Conservation (phyloP, 345 rosid species). For the Ceriops decandra region DNA sequence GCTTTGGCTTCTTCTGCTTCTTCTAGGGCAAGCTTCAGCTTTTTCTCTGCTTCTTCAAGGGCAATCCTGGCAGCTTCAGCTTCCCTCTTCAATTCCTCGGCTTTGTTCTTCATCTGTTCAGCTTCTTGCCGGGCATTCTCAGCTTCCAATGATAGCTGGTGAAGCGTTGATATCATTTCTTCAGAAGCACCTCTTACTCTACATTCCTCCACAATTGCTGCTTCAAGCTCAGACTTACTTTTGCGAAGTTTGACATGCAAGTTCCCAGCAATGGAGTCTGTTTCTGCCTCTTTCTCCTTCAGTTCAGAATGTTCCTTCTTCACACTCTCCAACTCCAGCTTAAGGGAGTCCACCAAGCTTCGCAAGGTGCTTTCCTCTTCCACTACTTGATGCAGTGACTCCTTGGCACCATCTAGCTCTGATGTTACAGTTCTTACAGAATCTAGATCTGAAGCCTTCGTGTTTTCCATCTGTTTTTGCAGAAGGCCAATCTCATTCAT, state of each 20-base stretch:
- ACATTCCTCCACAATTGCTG: constrained; percentile 55
- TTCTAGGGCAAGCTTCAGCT: constrained; percentile 63
- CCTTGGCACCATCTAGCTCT: constrained; percentile 83
- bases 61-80: constrained; percentile 53
- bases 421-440: constrained; percentile 58
- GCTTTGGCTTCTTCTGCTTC: constrained; percentile 86
- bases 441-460: constrained; percentile 70
- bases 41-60: constrained; percentile 68
- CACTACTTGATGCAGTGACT: constrained; percentile 61
- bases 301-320: constrained; percentile 65
- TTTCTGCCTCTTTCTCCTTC: constrained; percentile 78
- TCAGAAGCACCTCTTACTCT: constrained; percentile 63
- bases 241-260: constrained; percentile 71
- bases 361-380: constrained; percentile 71
- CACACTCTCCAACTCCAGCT: constrained; percentile 63
- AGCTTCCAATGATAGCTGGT: constrained; percentile 64
- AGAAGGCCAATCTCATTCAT: constrained; percentile 49
- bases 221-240: constrained; percentile 76
- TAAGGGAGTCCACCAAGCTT: constrained; percentile 63
- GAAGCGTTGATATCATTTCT: constrained; percentile 73
- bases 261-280: constrained; percentile 75
- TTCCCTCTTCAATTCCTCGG: constrained; percentile 61
- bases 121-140: constrained; percentile 63
- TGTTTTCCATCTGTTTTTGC: constrained; percentile 70
- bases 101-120: constrained; percentile 69